A percentile compares a stretch with the other conserved stretches of the same genome.
Conservation (phyloP, 495 filamentous ascomycete species). For the Neurospora sp. region DNA sequence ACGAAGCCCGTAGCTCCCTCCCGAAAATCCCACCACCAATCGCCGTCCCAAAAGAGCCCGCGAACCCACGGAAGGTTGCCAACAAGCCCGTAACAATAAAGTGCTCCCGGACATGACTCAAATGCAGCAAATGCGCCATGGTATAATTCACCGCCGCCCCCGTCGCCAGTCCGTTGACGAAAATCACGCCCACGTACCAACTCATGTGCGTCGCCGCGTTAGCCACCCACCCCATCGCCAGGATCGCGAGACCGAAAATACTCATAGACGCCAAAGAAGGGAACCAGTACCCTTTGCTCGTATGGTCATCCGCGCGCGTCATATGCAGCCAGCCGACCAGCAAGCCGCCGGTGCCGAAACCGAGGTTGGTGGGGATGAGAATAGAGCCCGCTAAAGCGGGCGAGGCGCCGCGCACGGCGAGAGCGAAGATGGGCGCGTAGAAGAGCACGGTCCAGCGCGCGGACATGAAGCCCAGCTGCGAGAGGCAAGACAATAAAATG, state of each 20-base stretch:
- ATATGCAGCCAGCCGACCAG: constrained; percentile 63
- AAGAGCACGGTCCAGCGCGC: constrained; percentile 69
- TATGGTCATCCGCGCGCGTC: constrained; percentile 36
- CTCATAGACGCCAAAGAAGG: constrained; percentile 44
- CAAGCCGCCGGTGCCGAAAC: constrained; percentile 61
- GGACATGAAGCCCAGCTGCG: constrained; percentile 63
- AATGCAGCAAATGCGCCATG: constrained; percentile 61
- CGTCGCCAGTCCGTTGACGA: constrained; percentile 57
- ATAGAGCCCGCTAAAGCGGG: constrained; percentile 60
- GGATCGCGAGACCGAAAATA: constrained; percentile 43
- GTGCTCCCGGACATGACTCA: constrained; percentile 50
- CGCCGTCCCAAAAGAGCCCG: constrained; percentile 63
- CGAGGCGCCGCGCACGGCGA: constrained; percentile 55
- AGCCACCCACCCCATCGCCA: constrained; percentile 39
- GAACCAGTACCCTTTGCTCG: constrained; percentile 40
- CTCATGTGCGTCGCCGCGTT: constrained; percentile 33
- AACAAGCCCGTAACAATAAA: constrained; percentile 62
- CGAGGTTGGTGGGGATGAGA: constrained; percentile 64
- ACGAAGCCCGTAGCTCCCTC: constrained; percentile 42
- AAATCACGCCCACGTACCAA: constrained; percentile 45
- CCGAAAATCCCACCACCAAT: constrained; percentile 68
- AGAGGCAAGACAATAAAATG: constrained; percentile 55
- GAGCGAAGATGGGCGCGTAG: constrained; percentile 63
- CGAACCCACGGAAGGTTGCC: constrained; percentile 64
- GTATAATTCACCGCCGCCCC: constrained; percentile 68